Percentiles rank a stretch among this genome's conserved stretches.
Evolutionary conservation across 805 yeast genomes (phyloP).

Genomic region (Priceomyces melissophilus): DNA sequence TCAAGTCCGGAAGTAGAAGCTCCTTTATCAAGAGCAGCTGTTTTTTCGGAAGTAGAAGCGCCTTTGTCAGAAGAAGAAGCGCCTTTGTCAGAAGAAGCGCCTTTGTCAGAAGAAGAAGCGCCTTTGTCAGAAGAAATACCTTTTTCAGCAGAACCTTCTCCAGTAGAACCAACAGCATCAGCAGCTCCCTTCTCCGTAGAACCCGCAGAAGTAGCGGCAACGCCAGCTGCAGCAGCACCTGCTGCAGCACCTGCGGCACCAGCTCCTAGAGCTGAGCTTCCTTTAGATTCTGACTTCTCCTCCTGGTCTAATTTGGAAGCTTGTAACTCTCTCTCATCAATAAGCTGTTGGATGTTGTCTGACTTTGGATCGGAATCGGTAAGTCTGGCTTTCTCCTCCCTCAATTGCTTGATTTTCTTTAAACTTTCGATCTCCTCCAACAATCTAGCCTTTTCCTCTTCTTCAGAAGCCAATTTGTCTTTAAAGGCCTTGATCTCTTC

Average conservation of each 20-base stretch:
- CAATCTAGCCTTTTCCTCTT: conserved; percentile 34
- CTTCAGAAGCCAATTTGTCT: conserved; percentile 32
- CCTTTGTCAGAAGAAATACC: not conserved
- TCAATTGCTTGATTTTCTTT: conserved; percentile 35
- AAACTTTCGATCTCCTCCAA: conserved; percentile 38
- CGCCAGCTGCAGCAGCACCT: conserved; percentile 11
- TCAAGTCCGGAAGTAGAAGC: too few relatives aligned
- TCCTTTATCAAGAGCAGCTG: too few relatives aligned
- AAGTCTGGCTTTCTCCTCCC: conserved; percentile 35
- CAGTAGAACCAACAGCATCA: not conserved
- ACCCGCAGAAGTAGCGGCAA: conserved; percentile 7
- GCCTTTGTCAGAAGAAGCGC: too few relatives aligned
- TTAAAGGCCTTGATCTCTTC: conserved; percentile 27
- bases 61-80: too few relatives aligned
- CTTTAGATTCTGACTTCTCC: conserved; percentile 3
- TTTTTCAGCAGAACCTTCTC: not conserved
- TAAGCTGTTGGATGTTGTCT: conserved; percentile 26
- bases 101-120: too few relatives aligned
- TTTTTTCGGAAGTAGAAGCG: too few relatives aligned
- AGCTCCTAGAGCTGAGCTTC: conserved; percentile 5
- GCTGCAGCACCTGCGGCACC: conserved; percentile 13
- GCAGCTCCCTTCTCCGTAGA: conserved; percentile 5
- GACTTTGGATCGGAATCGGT: conserved; percentile 18
- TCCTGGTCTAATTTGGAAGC: conserved; percentile 22
- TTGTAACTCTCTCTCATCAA: conserved; percentile 31